Evolutionary conservation across 139 green algal genomes (phyloP).

Genomic region (Chlamydomonas sp.): DNA sequence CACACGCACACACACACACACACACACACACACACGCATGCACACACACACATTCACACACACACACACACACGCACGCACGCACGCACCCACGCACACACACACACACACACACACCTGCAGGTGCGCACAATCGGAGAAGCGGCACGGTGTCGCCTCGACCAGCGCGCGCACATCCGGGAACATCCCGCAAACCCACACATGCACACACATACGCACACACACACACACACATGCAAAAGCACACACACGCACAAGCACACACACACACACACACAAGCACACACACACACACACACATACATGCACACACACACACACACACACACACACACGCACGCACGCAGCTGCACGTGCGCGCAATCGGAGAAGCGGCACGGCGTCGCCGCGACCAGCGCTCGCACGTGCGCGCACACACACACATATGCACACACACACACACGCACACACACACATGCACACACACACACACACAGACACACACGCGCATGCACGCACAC

Average conservation of each 20-base stretch:
- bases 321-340: no score
- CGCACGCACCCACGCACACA: no score
- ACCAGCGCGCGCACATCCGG: conserved; percentile 42
- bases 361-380: conserved; percentile 79
- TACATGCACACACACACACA: no score
- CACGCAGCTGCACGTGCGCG: no score
- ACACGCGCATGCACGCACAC: neutral
- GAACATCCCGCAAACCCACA: no score
- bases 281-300: no score
- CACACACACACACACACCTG: conserved; percentile 37
- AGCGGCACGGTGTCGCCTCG: conserved; percentile 50
- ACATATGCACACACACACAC: neutral
- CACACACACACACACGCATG: neutral
- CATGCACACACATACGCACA: no score
- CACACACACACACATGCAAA: no score
- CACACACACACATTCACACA: neutral
- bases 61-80: neutral
- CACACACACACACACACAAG: neutral
- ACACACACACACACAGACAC: neutral
- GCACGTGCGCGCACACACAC: no score
- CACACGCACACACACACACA: no score
- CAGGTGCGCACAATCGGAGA: conserved; percentile 82
- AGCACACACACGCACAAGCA: no score
- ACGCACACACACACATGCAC: neutral
- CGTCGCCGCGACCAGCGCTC: conserved; percentile 10